Evolutionary conservation across 495 filamentous ascomycete genomes (phyloP).

Genomic region (Viridothelium virens): DNA sequence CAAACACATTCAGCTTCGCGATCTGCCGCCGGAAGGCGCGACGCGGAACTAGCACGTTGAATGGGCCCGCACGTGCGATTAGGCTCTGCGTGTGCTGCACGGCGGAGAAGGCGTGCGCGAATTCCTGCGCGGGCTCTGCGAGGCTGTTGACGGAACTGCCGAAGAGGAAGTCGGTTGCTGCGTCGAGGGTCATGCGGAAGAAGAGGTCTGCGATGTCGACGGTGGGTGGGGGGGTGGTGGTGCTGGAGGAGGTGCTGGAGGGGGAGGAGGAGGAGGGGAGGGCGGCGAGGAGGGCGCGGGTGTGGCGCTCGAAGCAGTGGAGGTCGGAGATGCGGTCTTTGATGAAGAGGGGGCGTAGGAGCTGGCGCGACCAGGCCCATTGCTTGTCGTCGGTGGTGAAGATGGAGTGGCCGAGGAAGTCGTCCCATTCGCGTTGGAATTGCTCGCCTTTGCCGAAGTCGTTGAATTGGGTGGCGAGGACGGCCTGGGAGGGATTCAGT

Average conservation of each 20-base stretch:
- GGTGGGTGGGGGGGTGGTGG: constrained; percentile 33
- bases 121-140: constrained; percentile 43
- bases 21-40: constrained; percentile 39
- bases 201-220: constrained; percentile 49
- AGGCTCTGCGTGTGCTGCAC: constrained; percentile 46
- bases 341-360: constrained; percentile 53
- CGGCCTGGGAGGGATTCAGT: constrained; percentile 22
- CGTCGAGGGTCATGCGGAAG: constrained; percentile 47
- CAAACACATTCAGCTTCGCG: constrained; percentile 43
- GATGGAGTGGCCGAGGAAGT: constrained; percentile 47
- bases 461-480: constrained; percentile 49
- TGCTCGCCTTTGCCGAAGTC: constrained; percentile 49
- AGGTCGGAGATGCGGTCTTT: constrained; percentile 46
- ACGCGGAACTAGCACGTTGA: constrained; percentile 39
- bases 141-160: constrained; percentile 47
- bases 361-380: constrained; percentile 46
- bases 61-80: constrained; percentile 35
- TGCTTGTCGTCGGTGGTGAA: constrained; percentile 50
- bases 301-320: constrained; percentile 47
- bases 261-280: constrained; percentile 36
- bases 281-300: constrained; percentile 37
- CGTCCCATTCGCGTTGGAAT: constrained; percentile 46
- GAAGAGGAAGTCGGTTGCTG: constrained; percentile 53
- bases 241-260: no score
- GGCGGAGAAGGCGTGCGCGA: constrained; percentile 46